Base-by-base conservation (phyloP, 495 filamentous ascomycete species). In the Penicillium verhagenii region DNA sequence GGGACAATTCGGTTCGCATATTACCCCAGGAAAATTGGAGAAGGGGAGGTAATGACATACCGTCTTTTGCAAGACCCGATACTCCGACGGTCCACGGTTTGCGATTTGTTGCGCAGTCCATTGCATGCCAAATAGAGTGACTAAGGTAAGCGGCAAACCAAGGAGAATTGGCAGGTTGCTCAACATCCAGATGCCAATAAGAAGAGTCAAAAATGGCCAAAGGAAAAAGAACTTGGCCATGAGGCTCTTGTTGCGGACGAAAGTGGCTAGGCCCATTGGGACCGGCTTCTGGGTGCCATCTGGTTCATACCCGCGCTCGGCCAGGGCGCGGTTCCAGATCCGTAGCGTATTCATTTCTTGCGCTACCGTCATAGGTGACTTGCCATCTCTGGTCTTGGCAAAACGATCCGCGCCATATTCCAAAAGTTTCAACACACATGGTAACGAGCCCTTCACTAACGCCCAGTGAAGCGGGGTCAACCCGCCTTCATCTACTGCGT, bases 391-490 rank as follows among this genome's bases (percentile, higher is more conserved):
- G 6, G 90, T 97, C 69, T 88, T 85, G 19, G 86, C 88, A 64
- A 93, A 96, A 23, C 94, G 81, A 72, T 98, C 95, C 19, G 92
- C 83, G 24, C 94, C 95, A 66, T 96, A 96, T 72, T 97, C 94
- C 47, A 98, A 74, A 29, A 98, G 72, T 69, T 96, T 97, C 65
- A 91, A 81, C 60, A 97, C 88, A 70, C 91, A 96, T 1, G 82
- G 82, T 45, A 87, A 77, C 29, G 85, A 92, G 4, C 94, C 95
- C 68, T 93, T 93, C 13, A 98, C 95, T 49, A 98, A 76, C 2
- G 92, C 93, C 94, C 94, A 98, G 68, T 98, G 94, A 51, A 98
- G 76, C 3, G 95, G 90, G 2, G 91, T 94, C 63, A 97, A 90
- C 6, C 92, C 93, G 53, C 89, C 85, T 60, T 96, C 91, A 65